Percentiles rank a stretch among this genome's conserved stretches.
phyloP scores from a whole-genome alignment of 2,329 filamentous ascomycete genomes.

The Colletotrichum sp. region DNA sequence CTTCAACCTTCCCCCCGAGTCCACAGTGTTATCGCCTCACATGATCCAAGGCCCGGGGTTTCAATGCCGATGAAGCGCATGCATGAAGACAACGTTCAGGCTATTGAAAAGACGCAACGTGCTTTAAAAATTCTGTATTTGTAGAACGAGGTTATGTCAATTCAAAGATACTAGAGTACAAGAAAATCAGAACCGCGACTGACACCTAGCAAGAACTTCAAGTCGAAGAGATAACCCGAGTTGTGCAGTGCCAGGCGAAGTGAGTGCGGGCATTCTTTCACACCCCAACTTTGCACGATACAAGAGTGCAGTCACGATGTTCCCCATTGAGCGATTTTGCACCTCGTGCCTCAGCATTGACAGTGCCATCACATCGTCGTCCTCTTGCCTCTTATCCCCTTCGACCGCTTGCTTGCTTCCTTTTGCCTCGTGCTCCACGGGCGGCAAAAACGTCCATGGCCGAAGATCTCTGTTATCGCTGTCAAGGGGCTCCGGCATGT shows the following conservation, averaged over 20 bases:
- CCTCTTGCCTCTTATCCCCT: not conserved
- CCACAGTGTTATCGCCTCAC: not conserved
- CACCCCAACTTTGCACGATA: rapidly evolving
- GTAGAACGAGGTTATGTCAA: not conserved
- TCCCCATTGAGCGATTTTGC: not conserved
- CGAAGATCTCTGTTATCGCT: not conserved
- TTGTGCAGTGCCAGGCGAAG: not conserved
- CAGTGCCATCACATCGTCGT: not conserved
- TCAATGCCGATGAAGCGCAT: not conserved
- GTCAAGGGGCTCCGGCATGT: not conserved
- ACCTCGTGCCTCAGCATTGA: not conserved
- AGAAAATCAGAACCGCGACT: not conserved
- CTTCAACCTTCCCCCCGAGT: not conserved
- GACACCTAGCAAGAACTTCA: not conserved
- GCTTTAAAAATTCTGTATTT: not conserved
- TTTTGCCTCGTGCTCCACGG: not conserved
- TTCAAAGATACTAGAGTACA: not conserved
- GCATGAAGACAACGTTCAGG: not conserved
- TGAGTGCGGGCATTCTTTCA: not conserved
- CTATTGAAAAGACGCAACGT: not conserved
- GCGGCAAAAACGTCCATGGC: not conserved
- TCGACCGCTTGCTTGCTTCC: not conserved
- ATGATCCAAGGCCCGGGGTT: not conserved
- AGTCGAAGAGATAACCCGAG: not conserved
- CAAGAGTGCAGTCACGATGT: not conserved